phyloP scores from a whole-genome alignment of 345 rosid species.

The Lumnitzera racemosa region DNA sequence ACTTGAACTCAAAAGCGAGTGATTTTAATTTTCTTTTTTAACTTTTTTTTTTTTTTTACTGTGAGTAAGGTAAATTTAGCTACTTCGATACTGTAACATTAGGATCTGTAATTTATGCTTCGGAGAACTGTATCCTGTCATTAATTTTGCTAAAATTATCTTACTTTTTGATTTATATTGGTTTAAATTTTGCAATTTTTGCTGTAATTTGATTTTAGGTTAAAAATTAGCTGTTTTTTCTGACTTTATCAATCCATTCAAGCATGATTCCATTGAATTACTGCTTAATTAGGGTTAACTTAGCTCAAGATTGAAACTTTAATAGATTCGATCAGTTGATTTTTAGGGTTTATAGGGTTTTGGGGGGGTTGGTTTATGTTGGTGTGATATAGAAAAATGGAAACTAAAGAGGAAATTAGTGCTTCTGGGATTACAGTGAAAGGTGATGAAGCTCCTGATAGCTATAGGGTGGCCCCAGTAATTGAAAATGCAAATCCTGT shows the following conservation, averaged over 20 bases:
- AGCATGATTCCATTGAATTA: no score
- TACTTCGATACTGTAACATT: neutral
- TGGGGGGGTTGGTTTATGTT: conserved; percentile 14
- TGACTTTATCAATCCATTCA: no score
- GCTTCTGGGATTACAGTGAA: conserved; percentile 31
- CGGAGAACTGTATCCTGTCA: neutral
- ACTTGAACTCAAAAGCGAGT: conserved; percentile 22
- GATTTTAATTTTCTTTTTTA: conserved; percentile 23
- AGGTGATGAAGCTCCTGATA: conserved; percentile 44
- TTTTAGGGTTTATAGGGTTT: conserved; percentile 22
- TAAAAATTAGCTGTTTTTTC: no score
- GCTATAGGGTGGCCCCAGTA: conserved; percentile 42
- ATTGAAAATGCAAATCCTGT: conserved; percentile 29
- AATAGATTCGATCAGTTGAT: neutral
- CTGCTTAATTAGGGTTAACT: no score
- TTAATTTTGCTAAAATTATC: neutral
- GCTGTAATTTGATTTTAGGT: no score
- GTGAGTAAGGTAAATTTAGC: conserved; percentile 9
- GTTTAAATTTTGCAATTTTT: no score
- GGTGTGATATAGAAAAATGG: conserved; percentile 39
- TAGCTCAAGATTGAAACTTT: no score
- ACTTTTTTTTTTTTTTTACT: neutral
- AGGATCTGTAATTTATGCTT: conserved; percentile 9
- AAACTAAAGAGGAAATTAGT: conserved; percentile 43
- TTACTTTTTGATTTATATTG: no score